Percentiles rank a stretch among this genome's conserved stretches.
These are phyloP conservation scores for Aspergillus wentii DNA, from an alignment of 495 filamentous ascomycete species.

Conservation along the genomic window DNA sequence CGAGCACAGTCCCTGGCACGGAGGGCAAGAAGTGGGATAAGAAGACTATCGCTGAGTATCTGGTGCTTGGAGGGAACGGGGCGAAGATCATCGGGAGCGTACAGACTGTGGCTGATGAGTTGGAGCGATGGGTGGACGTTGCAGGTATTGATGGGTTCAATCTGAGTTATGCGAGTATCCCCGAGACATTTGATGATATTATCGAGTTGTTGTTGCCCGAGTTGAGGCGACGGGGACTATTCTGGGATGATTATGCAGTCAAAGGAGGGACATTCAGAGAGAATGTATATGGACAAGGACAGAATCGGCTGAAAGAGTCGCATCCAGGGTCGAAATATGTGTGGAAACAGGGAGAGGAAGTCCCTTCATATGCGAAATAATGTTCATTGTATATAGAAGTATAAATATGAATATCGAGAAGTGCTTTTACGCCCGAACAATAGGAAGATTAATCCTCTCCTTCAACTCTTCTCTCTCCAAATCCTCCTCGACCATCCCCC, in stretches of 20 bases:
- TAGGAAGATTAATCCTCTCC: too few relatives aligned
- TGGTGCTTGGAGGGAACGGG: constrained; percentile 55
- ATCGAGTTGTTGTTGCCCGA: constrained; percentile 44
- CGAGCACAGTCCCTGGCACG: constrained; percentile 32
- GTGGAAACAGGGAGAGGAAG: constrained; percentile 34
- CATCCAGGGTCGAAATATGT: constrained; percentile 43
- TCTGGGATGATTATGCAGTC: constrained; percentile 41
- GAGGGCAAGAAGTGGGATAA: constrained; percentile 56
- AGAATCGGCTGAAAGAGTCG: constrained; percentile 31
- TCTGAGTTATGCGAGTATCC: constrained; percentile 53
- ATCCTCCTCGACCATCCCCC: constrained; percentile 62
- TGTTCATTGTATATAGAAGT: too few relatives aligned
- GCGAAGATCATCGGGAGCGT: constrained; percentile 53
- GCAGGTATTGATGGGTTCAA: constrained; percentile 63
- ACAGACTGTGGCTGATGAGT: constrained; percentile 53
- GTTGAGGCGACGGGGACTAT: constrained; percentile 40
- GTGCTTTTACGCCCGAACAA: too few relatives aligned
- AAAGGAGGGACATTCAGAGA: constrained; percentile 42
- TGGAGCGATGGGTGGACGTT: constrained; percentile 57
- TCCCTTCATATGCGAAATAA: constrained; percentile 20
- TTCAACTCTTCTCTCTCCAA: constrained; percentile 58
- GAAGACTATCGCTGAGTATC: constrained; percentile 54
- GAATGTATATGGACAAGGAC: constrained; percentile 35
- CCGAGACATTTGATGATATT: constrained; percentile 61
- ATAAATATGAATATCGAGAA: too few relatives aligned